Evolutionary conservation across 2,329 filamentous ascomycete species (phyloP).

Genomic region (Aspergillus novofumigatus): DNA sequence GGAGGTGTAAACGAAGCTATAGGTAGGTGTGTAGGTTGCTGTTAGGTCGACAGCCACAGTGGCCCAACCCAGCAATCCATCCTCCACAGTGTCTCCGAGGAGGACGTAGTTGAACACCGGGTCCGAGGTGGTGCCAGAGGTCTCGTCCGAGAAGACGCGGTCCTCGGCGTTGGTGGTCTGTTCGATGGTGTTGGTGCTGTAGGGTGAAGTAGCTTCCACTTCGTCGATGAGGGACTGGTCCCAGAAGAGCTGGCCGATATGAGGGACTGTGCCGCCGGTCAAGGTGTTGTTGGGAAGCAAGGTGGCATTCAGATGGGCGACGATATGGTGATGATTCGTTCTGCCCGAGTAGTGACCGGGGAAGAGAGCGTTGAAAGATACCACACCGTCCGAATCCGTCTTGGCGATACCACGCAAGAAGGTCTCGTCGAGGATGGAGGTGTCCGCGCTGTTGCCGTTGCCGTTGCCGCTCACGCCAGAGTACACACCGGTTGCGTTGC

Average conservation of each 20-base stretch:
- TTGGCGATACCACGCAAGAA: slow-evolving; percentile 43
- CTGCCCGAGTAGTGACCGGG: slow-evolving; percentile 44
- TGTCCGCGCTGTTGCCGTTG: slow-evolving; percentile 25
- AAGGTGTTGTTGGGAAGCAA: slow-evolving; percentile 34
- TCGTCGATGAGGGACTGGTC: slow-evolving; percentile 51
- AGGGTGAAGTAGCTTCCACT: slow-evolving; percentile 45
- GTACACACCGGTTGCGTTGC: slow-evolving; percentile 31
- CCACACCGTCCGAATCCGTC: slow-evolving; percentile 40
- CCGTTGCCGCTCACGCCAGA: slow-evolving; percentile 22
- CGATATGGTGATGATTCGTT: slow-evolving; percentile 28
- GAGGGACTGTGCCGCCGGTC: slow-evolving; percentile 47
- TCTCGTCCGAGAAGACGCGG: slow-evolving; percentile 11
- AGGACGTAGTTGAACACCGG: slow-evolving; percentile 13
- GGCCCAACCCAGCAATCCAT: slow-evolving; percentile 13
- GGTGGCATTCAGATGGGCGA: slow-evolving; percentile 26
- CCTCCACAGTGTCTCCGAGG: slow-evolving; percentile 10
- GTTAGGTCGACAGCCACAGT: slow-evolving; percentile 12
- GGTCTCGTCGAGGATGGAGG: slow-evolving; percentile 34
- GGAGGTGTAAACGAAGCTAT: slow-evolving; percentile 1
- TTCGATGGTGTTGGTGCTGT: slow-evolving; percentile 16
- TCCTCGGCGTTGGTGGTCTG: slow-evolving; percentile 13
- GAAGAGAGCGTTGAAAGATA: slow-evolving; percentile 39
- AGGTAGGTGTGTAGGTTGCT: slow-evolving; percentile 6
- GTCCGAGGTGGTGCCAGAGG: slow-evolving; percentile 9
- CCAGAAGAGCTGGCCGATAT: slow-evolving; percentile 61